Evolutionary conservation across 352 stramenopile genomes (phyloP), one percentile per base, ranked within the genome.

Genomic region (Globisporangium barbulae): DNA sequence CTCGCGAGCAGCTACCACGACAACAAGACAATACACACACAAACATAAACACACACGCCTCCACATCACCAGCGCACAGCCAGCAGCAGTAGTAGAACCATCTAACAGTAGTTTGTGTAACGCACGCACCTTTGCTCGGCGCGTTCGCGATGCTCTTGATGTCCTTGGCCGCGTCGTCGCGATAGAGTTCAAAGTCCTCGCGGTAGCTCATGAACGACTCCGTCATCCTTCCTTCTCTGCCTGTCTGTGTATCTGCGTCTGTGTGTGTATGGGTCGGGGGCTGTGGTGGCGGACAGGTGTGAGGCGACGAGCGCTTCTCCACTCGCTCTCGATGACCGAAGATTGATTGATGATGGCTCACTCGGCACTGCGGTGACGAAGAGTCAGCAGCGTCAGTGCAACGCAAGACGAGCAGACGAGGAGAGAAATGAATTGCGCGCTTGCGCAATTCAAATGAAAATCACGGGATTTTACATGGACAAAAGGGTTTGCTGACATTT

Each of bases 161-260:
- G 67, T 91, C 82, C 53, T 75, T 57, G 68, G 84, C 83, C 28
- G 82, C 84, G 53, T 93, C 84, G 49, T 93, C 84, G 60, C 84
- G 82, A 63, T 83, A 93, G 65, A 91, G 84, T 61, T 93, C 81
- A 73, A 93, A 93, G 77, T 93, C 82, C 65, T 93, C 84, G 60
- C 83, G 87, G 72, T 93, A 93, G 66, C 74, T 79, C 67, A 89
- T 71, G 68, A 93, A 93, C 52, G 78, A 70, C 59, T 93, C 84
- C 59, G 82, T 93, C 84, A 93, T 93, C 21, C 28, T 35, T 12
- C 12, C 47, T 30, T 42, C 25, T 39, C 25, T 39, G 6, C 17
- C 15, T 21, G 21, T 21, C 22, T 55, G 15, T 35, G 12, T 42
- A 9, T 19, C 31, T 41, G 28, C 21, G 49, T 19, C 31, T 41